Conservation (phyloP, 495 filamentous ascomycete species). For the Neurospora sublineolata region DNA sequence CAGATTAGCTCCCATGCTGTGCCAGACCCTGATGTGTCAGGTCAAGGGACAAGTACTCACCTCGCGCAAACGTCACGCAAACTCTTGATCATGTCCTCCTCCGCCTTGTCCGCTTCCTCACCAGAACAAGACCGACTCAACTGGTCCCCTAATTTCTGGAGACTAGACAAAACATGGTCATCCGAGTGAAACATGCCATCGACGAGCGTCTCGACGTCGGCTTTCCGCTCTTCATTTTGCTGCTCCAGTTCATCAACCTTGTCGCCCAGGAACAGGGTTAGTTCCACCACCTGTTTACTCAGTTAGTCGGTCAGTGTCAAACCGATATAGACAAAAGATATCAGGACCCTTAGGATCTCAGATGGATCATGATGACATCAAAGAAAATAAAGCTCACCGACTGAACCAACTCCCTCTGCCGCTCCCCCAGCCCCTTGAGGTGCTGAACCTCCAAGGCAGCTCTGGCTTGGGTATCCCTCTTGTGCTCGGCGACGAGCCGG, state of each 20-base stretch:
- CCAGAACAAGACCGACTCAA: slow-evolving; percentile 7
- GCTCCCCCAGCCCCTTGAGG: slow-evolving; percentile 19
- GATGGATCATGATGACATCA: background rate
- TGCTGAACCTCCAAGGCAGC: slow-evolving; percentile 18
- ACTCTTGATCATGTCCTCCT: slow-evolving; percentile 22
- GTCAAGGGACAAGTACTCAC: slow-evolving; percentile 6
- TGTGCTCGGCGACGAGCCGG: slow-evolving; percentile 21
- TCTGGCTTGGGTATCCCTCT: slow-evolving; percentile 17
- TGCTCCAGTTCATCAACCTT: slow-evolving; percentile 31
- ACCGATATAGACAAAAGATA: background rate
- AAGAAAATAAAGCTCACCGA: slow-evolving; percentile 12
- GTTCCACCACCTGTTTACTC: slow-evolving; percentile 24
- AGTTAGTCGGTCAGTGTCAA: background rate
- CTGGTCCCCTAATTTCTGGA: slow-evolving; percentile 38
- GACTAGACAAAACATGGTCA: slow-evolving; percentile 35
- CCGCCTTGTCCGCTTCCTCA: slow-evolving; percentile 26
- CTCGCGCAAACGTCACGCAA: slow-evolving; percentile 33
- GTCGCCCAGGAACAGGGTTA: slow-evolving; percentile 26
- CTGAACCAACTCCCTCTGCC: slow-evolving; percentile 19
- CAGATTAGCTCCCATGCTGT: background rate
- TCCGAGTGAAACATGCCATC: slow-evolving; percentile 30
- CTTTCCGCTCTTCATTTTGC: slow-evolving; percentile 14
- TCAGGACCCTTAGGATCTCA: background rate
- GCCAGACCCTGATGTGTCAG: background rate
- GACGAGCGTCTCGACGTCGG: slow-evolving; percentile 22